phyloP scores from a whole-genome alignment of 177 flowering plant species.

The Vitis hybrid region DNA sequence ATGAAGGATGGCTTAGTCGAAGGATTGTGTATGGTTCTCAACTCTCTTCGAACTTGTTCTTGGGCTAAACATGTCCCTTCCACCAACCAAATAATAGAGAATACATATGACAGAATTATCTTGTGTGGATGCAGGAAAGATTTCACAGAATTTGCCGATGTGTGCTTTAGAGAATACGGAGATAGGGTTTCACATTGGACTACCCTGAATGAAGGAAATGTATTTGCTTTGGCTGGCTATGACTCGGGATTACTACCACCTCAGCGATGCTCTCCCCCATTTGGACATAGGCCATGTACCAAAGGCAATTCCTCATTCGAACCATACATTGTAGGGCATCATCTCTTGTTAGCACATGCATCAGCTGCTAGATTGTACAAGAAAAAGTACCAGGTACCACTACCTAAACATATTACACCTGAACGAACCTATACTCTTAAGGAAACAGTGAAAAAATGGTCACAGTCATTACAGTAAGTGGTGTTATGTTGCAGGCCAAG shows the following conservation, averaged over 20 bases:
- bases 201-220: conserved; percentile 63
- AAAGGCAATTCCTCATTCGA: conserved; percentile 64
- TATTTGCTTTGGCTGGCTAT: conserved; percentile 33
- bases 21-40: conserved; percentile 42
- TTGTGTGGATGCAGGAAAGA: conserved; percentile 46
- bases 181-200: conserved; percentile 66
- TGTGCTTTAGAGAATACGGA: conserved; percentile 75
- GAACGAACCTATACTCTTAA: not conserved
- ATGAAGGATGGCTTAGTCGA: conserved; percentile 55
- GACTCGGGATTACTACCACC: conserved; percentile 47
- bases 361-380: conserved; percentile 55
- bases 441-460: not conserved
- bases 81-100: too few species aligned
- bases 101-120: not conserved
- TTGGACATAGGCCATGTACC: conserved; percentile 28
- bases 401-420: not conserved
- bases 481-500: conserved; percentile 35
- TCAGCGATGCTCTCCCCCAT: conserved; percentile 41
- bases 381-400: conserved; percentile 51
- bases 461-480: not conserved
- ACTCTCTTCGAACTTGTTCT: not conserved
- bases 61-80: not conserved
- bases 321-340: conserved; percentile 55
- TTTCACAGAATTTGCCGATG: conserved; percentile 64
- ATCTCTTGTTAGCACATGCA: conserved; percentile 68